A percentile compares a stretch with the other conserved stretches of the same genome.
Conservation (phyloP, 2,329 filamentous ascomycete genomes). For the Talaromyces sp. region DNA sequence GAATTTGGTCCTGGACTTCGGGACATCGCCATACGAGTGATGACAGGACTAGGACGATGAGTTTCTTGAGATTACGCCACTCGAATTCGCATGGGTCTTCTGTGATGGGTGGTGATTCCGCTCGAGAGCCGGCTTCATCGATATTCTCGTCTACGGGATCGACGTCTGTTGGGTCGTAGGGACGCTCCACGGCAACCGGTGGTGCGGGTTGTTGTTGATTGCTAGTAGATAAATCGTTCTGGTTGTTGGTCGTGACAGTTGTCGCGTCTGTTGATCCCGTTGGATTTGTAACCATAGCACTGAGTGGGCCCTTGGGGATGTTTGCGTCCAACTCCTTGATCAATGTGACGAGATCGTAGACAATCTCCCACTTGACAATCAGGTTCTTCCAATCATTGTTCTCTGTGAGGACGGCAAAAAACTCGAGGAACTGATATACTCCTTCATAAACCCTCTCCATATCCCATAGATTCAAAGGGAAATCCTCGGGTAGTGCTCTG, state of each 20-base stretch:
- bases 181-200: slow-evolving; percentile 57
- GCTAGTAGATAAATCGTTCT: slow-evolving; percentile 20
- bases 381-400: slow-evolving; percentile 76
- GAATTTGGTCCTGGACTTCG: slow-evolving; percentile 80
- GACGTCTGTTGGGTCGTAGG: slow-evolving; percentile 51
- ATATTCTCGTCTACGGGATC: slow-evolving; percentile 37
- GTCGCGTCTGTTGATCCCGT: neutral
- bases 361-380: slow-evolving; percentile 85
- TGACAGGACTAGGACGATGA: slow-evolving; percentile 84
- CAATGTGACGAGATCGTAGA: slow-evolving; percentile 81
- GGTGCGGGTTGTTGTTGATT: slow-evolving; percentile 28
- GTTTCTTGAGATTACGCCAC: slow-evolving; percentile 82
- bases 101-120: slow-evolving; percentile 46
- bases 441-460: slow-evolving; percentile 97
- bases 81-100: slow-evolving; percentile 63
- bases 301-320: slow-evolving; percentile 74
- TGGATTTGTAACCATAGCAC: slow-evolving; percentile 24
- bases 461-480: slow-evolving; percentile 92
- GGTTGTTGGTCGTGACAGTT: slow-evolving; percentile 23
- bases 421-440: slow-evolving; percentile 88
- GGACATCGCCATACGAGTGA: slow-evolving; percentile 83
- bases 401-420: slow-evolving; percentile 84
- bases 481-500: slow-evolving; percentile 72
- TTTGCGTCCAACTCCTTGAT: slow-evolving; percentile 82
- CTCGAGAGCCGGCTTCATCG: slow-evolving; percentile 35